Evolutionary conservation across 2,329 filamentous ascomycete genomes (phyloP).

Genomic region (Lomentospora prolificans): DNA sequence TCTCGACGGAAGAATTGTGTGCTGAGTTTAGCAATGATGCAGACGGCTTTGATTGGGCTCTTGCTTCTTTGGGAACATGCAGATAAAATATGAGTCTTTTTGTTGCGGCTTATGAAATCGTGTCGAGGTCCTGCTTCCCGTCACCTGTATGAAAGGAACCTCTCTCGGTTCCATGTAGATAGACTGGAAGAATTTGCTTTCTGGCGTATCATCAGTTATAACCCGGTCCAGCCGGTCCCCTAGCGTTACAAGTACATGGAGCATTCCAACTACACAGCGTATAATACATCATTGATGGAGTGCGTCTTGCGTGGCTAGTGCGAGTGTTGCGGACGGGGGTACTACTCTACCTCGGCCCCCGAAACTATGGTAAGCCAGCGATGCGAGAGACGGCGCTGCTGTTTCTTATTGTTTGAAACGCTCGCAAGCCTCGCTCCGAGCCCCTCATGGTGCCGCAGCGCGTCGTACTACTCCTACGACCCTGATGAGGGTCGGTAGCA

Average conservation of each 20-base stretch:
- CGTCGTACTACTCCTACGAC: too few species aligned
- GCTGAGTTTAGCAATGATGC: neutral
- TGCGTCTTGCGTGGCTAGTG: neutral
- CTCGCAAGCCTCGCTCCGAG: too few species aligned
- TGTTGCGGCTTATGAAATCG: neutral
- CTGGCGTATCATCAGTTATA: neutral
- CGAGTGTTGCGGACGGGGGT: neutral
- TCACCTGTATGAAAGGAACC: neutral
- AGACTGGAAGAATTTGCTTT: neutral
- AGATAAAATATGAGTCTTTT: neutral
- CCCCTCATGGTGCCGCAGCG: too few species aligned
- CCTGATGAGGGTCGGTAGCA: too few species aligned
- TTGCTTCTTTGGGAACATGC: neutral
- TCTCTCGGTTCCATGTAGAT: neutral
- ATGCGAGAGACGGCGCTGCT: too few species aligned
- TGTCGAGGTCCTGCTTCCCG: neutral
- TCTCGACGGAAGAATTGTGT: slow-evolving; percentile 1
- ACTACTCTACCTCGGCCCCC: too few species aligned
- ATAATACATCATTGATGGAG: neutral
- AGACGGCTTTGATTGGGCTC: neutral
- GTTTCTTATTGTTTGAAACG: neutral
- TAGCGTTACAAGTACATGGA: neutral
- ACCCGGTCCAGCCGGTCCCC: neutral
- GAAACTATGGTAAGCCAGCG: too few species aligned
- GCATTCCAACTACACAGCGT: neutral